Evolutionary conservation across 192 early-diverging fungal species (phyloP).

Genomic region (Powellomyces hirtus): DNA sequence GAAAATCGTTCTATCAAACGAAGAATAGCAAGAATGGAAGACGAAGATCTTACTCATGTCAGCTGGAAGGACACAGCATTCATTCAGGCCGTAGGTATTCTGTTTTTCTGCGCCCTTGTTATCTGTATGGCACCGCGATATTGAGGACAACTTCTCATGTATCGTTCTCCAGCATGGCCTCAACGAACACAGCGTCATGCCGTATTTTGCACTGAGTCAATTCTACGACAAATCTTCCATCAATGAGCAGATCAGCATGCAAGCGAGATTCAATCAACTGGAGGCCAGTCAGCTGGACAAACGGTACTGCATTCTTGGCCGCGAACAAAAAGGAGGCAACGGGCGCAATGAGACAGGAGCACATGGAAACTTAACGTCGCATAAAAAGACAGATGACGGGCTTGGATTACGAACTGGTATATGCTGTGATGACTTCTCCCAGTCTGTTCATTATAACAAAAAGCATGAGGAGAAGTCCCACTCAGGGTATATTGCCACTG

Average conservation of each 20-base stretch:
- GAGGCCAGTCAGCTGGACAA: slow-evolving; percentile 28
- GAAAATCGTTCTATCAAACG: no score
- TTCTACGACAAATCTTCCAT: slow-evolving; percentile 52
- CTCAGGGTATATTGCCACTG: no score
- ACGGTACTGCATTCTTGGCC: no score
- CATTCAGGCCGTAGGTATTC: slow-evolving; percentile 36
- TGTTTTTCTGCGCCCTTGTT: background rate
- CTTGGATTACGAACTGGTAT: slow-evolving; percentile 10
- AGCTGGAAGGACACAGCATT: slow-evolving; percentile 53
- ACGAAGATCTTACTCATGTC: slow-evolving; percentile 40
- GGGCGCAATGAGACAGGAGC: no score
- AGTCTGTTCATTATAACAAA: slow-evolving; percentile 43
- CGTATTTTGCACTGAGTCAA: slow-evolving; percentile 45
- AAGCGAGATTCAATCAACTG: slow-evolving; percentile 47
- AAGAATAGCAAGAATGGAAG: no score
- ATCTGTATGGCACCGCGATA: background rate
- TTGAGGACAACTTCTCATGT: background rate
- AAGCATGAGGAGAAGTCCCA: slow-evolving; percentile 21
- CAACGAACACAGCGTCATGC: slow-evolving; percentile 37
- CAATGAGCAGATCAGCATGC: slow-evolving; percentile 50
- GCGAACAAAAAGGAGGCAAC: no score
- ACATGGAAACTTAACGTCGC: no score
- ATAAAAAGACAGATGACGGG: slow-evolving; percentile 28
- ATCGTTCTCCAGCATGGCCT: slow-evolving; percentile 50
- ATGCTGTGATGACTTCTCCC: slow-evolving; percentile 9